Conservation (phyloP, 208 protist species). For the Leishmania tarentolae region DNA sequence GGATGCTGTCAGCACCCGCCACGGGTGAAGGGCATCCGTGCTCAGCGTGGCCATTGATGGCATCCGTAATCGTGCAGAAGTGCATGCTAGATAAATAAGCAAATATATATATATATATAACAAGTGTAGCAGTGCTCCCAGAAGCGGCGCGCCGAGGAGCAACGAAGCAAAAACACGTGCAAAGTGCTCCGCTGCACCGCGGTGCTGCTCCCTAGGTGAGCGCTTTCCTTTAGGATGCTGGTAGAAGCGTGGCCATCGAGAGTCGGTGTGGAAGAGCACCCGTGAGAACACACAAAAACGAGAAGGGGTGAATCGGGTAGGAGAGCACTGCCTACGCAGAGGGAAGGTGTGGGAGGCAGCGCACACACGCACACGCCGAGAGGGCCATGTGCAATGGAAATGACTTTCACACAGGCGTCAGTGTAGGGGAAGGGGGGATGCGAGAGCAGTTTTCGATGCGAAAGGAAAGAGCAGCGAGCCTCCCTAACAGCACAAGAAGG, state of each 20-base stretch:
- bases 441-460: not conserved
- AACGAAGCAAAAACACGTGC: not conserved
- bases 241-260: not conserved
- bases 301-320: not conserved
- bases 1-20: constrained; percentile 42
- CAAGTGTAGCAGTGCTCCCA: not conserved
- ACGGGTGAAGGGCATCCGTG: not conserved
- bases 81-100: not conserved
- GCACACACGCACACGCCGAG: not conserved
- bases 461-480: no score
- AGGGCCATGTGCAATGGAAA: not conserved
- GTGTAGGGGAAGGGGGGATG: not conserved
- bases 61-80: not conserved
- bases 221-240: not conserved
- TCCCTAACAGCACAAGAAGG: no score
- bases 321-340: not conserved
- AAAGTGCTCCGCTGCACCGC: not conserved
- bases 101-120: not conserved
- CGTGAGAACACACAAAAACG: not conserved
- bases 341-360: not conserved
- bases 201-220: not conserved
- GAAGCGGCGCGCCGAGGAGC: not conserved
- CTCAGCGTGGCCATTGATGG: not conserved
- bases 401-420: not conserved
- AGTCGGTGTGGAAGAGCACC: not conserved